A percentile compares a stretch with the other conserved stretches of the same genome.
These are phyloP conservation scores for Fusarium napiforme DNA, from an alignment of 2,329 filamentous ascomycete genomes.

Conservation along the genomic window DNA sequence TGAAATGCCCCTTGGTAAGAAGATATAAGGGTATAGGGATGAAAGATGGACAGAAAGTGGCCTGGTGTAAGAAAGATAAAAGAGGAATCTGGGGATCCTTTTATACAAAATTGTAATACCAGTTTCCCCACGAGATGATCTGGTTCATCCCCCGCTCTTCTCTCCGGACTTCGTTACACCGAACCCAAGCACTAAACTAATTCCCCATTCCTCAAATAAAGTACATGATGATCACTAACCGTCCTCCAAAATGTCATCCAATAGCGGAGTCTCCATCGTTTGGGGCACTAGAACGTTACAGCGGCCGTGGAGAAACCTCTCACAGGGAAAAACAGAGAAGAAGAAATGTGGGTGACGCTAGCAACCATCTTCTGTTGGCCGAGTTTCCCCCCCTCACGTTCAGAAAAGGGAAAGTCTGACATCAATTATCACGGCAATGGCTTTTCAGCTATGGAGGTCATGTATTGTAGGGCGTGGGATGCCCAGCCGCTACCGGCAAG, in stretches of 20 bases:
- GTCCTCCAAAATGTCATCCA: constrained; percentile 3
- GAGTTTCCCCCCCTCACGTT: background rate
- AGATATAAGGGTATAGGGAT: background rate
- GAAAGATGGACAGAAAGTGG: background rate
- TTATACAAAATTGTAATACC: constrained; percentile 5
- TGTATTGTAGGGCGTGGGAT: background rate
- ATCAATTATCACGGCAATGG: background rate
- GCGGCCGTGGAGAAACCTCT: constrained; percentile 10
- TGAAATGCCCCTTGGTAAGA: background rate
- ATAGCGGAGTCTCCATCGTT: constrained; percentile 27
- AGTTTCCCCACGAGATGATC: constrained; percentile 15
- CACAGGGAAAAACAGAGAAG: background rate
- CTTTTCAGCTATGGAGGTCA: background rate
- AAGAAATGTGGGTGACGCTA: background rate
- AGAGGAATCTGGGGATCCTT: background rate
- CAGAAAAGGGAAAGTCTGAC: background rate
- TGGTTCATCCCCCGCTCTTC: constrained; percentile 4
- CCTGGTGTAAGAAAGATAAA: background rate
- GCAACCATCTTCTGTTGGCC: constrained; percentile 14
- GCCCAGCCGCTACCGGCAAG: constrained; percentile 26
- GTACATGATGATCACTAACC: background rate
- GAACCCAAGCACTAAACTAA: constrained; percentile 6
- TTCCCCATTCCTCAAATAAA: background rate
- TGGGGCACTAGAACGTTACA: constrained; percentile 13
- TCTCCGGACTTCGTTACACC: constrained; percentile 23